These are phyloP conservation scores for Ophiostoma perfectum DNA, from an alignment of 2,329 filamentous ascomycete species.

Conservation along the genomic window DNA sequence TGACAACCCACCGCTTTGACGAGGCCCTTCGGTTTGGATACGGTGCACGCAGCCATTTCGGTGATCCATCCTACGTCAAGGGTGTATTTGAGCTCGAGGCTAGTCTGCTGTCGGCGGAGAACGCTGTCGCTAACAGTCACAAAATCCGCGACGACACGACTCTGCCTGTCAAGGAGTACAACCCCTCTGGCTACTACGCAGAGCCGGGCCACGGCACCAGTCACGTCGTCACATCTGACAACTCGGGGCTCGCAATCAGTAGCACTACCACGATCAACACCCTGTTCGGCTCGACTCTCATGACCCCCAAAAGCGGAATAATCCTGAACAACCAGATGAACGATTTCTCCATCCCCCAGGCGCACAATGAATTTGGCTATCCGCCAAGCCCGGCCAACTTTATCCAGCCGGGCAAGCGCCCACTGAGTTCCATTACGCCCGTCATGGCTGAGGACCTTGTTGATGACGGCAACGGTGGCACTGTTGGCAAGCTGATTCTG, in stretches of 20 bases:
- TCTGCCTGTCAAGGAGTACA: constrained; percentile 66
- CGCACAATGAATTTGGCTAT: constrained; percentile 78
- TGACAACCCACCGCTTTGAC: constrained; percentile 75
- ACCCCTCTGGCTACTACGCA: constrained; percentile 43
- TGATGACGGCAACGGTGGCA: neutral
- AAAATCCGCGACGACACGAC: constrained; percentile 70
- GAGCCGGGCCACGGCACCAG: constrained; percentile 57
- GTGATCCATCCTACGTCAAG: constrained; percentile 71
- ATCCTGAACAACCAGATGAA: constrained; percentile 69
- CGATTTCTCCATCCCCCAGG: constrained; percentile 80
- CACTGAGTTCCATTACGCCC: constrained; percentile 76
- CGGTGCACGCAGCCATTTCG: constrained; percentile 68
- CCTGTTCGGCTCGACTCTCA: constrained; percentile 71
- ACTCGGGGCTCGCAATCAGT: constrained; percentile 67
- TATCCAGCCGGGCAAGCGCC: constrained; percentile 73
- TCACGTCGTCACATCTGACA: constrained; percentile 67
- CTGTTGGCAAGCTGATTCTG: constrained; percentile 51
- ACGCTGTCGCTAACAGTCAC: constrained; percentile 53
- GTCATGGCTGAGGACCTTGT: constrained; percentile 62
- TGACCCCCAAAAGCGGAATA: constrained; percentile 76
- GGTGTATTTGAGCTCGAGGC: constrained; percentile 59
- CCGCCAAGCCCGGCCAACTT: constrained; percentile 75
- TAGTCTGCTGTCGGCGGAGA: constrained; percentile 58
- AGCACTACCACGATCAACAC: constrained; percentile 86
- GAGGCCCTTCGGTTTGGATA: constrained; percentile 91